phyloP scores from a whole-genome alignment of 495 filamentous ascomycete genomes.

The Talaromyces liani region DNA sequence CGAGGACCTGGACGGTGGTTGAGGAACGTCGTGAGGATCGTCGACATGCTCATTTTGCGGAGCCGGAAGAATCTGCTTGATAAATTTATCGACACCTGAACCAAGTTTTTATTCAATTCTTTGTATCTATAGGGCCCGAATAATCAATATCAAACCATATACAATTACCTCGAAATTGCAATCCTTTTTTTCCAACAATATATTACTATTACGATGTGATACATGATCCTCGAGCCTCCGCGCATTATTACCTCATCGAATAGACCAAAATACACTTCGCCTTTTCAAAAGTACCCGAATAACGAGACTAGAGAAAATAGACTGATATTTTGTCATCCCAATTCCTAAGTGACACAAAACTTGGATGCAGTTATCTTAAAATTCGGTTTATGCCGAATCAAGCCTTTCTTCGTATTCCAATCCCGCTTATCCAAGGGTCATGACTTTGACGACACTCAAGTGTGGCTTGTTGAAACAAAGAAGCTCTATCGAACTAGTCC shows the following conservation, averaged over 20 bases:
- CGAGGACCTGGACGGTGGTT: slow-evolving; percentile 1
- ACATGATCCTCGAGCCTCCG: background rate
- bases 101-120: background rate
- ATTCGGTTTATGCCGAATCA: background rate
- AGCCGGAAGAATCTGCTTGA: background rate
- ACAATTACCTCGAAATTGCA: background rate
- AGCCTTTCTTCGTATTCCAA: background rate
- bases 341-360: background rate
- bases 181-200: background rate
- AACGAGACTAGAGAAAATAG: background rate
- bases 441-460: background rate
- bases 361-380: background rate
- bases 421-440: background rate
- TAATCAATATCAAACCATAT: background rate
- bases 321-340: background rate
- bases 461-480: background rate
- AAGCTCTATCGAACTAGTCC: background rate
- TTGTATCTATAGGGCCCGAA: background rate
- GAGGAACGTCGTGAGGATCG: slow-evolving; percentile 8
- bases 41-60: background rate
- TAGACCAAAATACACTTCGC: background rate
- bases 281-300: no score
- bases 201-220: background rate
- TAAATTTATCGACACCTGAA: background rate
- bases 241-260: background rate